Conservation (phyloP, 352 stramenopile species). For the Blastocystis sp. region DNA sequence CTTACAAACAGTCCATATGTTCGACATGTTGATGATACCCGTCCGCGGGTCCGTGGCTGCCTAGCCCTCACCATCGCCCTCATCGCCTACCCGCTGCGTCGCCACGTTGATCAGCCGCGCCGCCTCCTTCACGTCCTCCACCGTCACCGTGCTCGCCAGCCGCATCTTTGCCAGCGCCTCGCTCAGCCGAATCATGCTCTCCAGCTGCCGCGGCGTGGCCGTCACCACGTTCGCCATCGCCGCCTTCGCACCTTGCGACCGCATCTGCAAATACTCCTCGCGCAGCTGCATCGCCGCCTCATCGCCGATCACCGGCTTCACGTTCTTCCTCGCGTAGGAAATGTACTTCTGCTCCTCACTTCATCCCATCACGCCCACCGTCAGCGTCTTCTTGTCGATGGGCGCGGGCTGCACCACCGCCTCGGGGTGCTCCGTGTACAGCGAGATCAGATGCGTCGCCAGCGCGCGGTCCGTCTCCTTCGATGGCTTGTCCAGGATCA, state of each 20-base stretch:
- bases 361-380: neutral
- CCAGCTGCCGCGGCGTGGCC: constrained; percentile 77
- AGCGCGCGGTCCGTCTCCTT: constrained; percentile 88
- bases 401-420: constrained; percentile 1
- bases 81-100: constrained; percentile 77
- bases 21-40: constrained; percentile 56
- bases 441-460: constrained; percentile 91
- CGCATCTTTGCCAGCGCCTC: too few relatives aligned
- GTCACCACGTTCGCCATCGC: constrained; percentile 90
- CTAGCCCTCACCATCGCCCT: constrained; percentile 2
- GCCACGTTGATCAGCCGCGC: constrained; percentile 94
- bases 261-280: constrained; percentile 86
- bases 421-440: constrained; percentile 86
- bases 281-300: constrained; percentile 86
- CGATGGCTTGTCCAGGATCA: constrained; percentile 94
- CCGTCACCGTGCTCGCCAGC: too few relatives aligned
- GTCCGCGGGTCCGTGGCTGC: constrained; percentile 50
- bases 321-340: constrained; percentile 86
- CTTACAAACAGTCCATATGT: constrained; percentile 17
- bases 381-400: constrained; percentile 62
- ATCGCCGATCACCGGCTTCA: constrained; percentile 85
- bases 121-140: constrained; percentile 68
- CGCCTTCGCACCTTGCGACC: constrained; percentile 77
- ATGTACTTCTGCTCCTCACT: constrained; percentile 87
- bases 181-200: too few relatives aligned